These are phyloP conservation scores for Amanita jacksonii DNA, from an alignment of 768 basidiomycete genomes.

Conservation along the genomic window DNA sequence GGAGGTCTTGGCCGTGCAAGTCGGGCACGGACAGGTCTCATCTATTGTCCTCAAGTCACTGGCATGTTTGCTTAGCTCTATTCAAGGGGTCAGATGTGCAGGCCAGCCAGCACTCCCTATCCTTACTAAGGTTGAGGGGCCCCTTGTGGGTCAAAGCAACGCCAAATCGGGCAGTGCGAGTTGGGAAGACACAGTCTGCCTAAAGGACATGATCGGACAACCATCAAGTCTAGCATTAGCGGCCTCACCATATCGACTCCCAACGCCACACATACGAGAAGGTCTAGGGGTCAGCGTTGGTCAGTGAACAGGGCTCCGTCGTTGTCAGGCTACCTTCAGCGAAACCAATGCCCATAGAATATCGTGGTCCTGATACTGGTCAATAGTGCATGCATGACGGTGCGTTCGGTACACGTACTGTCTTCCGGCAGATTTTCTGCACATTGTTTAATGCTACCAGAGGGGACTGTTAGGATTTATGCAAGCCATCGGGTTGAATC, in stretches of 20 bases:
- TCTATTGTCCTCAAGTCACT: slow-evolving; percentile 69
- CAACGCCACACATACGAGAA: slow-evolving; percentile 85
- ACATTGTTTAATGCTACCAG: slow-evolving; percentile 67
- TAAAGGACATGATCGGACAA: slow-evolving; percentile 17
- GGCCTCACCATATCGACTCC: slow-evolving; percentile 87
- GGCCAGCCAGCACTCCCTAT: neutral
- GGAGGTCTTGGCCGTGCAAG: slow-evolving; percentile 57
- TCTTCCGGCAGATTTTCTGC: slow-evolving; percentile 70
- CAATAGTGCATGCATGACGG: neutral
- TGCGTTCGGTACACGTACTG: slow-evolving; percentile 33
- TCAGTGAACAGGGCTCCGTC: neutral
- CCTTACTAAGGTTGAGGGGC: slow-evolving; percentile 72
- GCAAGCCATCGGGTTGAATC: neutral
- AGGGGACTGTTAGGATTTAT: neutral
- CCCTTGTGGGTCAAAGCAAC: slow-evolving; percentile 78
- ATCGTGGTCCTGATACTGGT: slow-evolving; percentile 57
- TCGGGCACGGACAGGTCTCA: slow-evolving; percentile 75
- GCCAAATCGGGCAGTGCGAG: slow-evolving; percentile 85
- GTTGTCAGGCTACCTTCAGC: slow-evolving; percentile 57
- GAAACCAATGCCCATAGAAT: slow-evolving; percentile 90
- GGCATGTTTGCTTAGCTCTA: slow-evolving; percentile 58
- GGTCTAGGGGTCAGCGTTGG: slow-evolving; percentile 41
- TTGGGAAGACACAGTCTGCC: slow-evolving; percentile 94
- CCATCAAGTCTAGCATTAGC: too few relatives aligned
- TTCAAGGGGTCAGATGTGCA: neutral